Evolutionary conservation across 768 basidiomycete species (phyloP), one percentile per base, ranked within the genome.

Genomic region (Tremella fuciformis): DNA sequence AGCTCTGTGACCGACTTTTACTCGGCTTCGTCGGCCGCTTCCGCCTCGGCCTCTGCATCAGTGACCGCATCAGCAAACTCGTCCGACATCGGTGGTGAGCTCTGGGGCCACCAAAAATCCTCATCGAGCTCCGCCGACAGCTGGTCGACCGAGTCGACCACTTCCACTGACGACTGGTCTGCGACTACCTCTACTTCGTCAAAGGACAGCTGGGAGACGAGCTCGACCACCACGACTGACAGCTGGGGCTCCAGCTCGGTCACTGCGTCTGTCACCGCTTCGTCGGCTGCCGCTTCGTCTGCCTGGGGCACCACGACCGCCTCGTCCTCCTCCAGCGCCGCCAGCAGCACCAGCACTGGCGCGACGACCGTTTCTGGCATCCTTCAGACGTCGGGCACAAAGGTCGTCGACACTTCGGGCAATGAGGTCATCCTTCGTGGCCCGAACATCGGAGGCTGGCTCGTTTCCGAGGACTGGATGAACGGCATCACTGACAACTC

Each of bases 401-500:
- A 64, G 44, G 53, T 73, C 51, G 71, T 73, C 41, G 71, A 73
- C 59, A 22, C 54, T 15, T 51, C 29, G 38, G 71, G 71, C 40
- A 73, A 73, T 56, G 49, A 59, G 19, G 63, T 73, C 41, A 61
- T 73, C 52, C 59, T 69, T 51, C 55, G 56, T 22, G 71, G 71
- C 46, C 60, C 57, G 44, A 73, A 73, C 64, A 57, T 73, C 29
- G 71, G 71, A 49, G 71, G 71, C 22, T 73, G 71, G 71, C 55
- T 73, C 49, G 71, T 73, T 16, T 62, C 58, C 46, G 71, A 73
- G 50, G 66, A 73, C 53, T 73, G 71, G 71, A 73, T 73, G 71
- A 64, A 63, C 46, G 71, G 71, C 57, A 73, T 73, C 40, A 63
- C 64, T 49, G 71, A 73, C 62, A 57, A 58, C 46, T 65, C 65